phyloP scores from a whole-genome alignment of 192 early-diverging fungal species.

The Coemansia sp. region DNA sequence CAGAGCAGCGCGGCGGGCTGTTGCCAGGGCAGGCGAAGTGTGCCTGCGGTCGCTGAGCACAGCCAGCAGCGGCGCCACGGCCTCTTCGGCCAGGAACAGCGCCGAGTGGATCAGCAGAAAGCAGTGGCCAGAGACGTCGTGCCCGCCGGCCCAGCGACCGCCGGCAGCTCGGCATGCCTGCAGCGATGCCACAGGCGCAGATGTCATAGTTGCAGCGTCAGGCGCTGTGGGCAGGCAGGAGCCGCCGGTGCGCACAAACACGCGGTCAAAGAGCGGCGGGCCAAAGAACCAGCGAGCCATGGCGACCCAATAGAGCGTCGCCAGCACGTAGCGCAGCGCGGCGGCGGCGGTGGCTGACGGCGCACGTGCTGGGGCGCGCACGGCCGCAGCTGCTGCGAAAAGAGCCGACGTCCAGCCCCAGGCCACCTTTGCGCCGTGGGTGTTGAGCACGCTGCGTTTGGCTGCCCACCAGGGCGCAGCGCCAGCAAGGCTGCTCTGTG shows the following conservation, averaged over 20 bases:
- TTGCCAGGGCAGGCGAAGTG: conserved; percentile 11
- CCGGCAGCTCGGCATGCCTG: conserved; percentile 52
- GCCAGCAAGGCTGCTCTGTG: not conserved
- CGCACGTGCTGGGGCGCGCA: conserved; percentile 15
- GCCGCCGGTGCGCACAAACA: conserved; percentile 72
- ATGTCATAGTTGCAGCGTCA: not conserved
- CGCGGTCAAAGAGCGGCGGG: conserved; percentile 73
- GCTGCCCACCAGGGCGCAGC: conserved; percentile 52
- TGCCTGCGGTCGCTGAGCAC: conserved; percentile 55
- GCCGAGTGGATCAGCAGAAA: conserved; percentile 75
- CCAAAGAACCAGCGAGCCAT: conserved; percentile 86
- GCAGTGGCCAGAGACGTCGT: conserved; percentile 89
- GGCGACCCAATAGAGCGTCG: conserved; percentile 80
- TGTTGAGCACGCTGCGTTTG: conserved; percentile 77
- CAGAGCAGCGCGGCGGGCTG: conserved; percentile 31
- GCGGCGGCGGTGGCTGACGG: conserved; percentile 7
- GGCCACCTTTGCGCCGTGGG: conserved; percentile 73
- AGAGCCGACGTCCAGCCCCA: conserved; percentile 85
- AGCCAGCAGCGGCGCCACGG: conserved; percentile 38
- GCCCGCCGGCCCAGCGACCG: conserved; percentile 72
- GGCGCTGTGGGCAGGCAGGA: conserved; percentile 35
- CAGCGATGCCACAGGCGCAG: conserved; percentile 18
- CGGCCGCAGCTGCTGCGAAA: conserved; percentile 51
- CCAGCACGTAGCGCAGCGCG: conserved; percentile 55
- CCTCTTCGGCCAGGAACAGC: conserved; percentile 69